A percentile compares a stretch with the other conserved stretches of the same genome.
These are phyloP conservation scores for Zygnema circumcarinatum DNA, from an alignment of 139 green algal genomes.

Conservation along the genomic window DNA sequence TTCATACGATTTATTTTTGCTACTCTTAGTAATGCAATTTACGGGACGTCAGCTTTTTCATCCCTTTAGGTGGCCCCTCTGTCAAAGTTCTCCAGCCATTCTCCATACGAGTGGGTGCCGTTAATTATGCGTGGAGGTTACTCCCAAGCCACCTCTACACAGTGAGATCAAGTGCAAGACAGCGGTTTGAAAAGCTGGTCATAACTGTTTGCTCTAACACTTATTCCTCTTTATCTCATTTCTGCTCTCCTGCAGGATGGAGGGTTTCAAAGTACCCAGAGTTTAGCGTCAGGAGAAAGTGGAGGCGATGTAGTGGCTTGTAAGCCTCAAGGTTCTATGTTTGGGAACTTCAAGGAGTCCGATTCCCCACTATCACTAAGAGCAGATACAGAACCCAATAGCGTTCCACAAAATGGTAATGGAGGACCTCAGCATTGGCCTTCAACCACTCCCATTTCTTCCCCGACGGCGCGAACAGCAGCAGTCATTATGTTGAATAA, in stretches of 20 bases:
- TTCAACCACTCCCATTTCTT: neutral
- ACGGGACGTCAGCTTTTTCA: too few species aligned
- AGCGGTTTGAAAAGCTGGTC: too few species aligned
- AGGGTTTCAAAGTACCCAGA: neutral
- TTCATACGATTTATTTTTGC: too few species aligned
- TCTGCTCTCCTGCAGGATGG: neutral
- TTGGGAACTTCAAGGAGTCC: neutral
- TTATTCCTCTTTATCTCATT: too few species aligned
- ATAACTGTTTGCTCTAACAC: too few species aligned
- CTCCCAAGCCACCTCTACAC: too few species aligned
- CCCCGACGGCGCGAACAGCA: neutral
- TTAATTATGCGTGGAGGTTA: too few species aligned
- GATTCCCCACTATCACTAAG: neutral
- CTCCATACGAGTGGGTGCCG: too few species aligned
- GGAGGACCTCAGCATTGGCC: neutral
- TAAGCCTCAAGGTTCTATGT: neutral
- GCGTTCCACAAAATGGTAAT: neutral
- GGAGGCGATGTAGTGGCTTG: neutral
- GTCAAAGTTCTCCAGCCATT: neutral
- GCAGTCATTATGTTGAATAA: neutral
- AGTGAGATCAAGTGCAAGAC: too few species aligned
- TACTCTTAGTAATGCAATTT: too few species aligned
- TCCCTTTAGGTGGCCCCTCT: neutral
- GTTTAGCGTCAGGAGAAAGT: neutral
- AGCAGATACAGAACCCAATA: neutral